Base-by-base conservation (phyloP, 331 rosid species). In the Spiraea crenata region DNA sequence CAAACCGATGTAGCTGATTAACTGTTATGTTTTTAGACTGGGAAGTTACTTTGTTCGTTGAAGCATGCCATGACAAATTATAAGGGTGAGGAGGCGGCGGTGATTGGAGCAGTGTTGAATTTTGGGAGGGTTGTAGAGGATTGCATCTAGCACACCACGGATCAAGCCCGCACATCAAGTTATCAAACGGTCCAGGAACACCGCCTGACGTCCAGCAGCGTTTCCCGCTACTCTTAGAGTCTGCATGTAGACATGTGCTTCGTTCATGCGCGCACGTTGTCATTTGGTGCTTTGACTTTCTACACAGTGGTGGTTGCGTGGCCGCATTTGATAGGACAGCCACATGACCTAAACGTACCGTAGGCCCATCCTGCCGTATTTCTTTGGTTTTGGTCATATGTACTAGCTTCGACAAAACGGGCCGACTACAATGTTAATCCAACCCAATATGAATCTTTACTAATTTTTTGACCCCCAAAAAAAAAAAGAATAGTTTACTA, bases 121-220 rank as follows among this genome's bases (percentile, higher is more conserved):
- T 25, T 42, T 12, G 46, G 34, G 41, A 31, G 25, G 4, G 54
- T 6, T 12, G 69, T 40, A 61, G 76, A 60, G 13, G 25, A 60
- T 39, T 15, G 3, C 7, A 20, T 19, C 39, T 10, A 17, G 57
- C 10, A 13, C 15, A 49, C 19, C 42, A 34, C n/a, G 8, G 7
- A 7, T 49, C 25, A 19, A 37, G 7, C 0, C 48, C 3, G 17
- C 50, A 48, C 56, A 37, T 44, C 60, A 16, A 15, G 31, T 25
- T 44, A 10, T 3, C 15, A 45, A 45, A 9, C 48, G 40, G 44
- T 47, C 45, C 73, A 41, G 19, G 7, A 74, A 74, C 42, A 40
- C n/a, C 74, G 68, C 74, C 84, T 40, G 20, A 48, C 60, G 72
- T 76, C 45, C 9, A 8, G 82, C 72, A 68, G 56, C 35, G 63